phyloP scores from a whole-genome alignment of 306 rosid species.

The Acacia melanoxylon region DNA sequence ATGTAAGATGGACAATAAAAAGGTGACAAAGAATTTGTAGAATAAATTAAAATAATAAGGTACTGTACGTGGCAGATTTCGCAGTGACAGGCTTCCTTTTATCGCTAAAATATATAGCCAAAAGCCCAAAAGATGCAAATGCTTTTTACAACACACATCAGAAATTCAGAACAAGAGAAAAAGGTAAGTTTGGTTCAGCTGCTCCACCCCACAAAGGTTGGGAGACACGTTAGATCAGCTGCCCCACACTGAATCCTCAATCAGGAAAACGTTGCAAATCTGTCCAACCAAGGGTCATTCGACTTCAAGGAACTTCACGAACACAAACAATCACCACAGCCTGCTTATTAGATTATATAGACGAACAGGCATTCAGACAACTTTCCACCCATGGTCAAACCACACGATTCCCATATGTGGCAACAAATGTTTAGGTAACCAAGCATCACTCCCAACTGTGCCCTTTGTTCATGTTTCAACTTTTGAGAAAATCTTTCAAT shows the following conservation, averaged over 20 bases:
- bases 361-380: slow-evolving; percentile 23
- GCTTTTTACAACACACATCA: slow-evolving; percentile 10
- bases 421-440: slow-evolving; percentile 32
- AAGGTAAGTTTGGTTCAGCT: slow-evolving; percentile 5
- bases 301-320: slow-evolving; percentile 29
- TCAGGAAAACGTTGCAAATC: slow-evolving; percentile 14
- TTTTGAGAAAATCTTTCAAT: slow-evolving; percentile 67
- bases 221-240: slow-evolving; percentile 24
- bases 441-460: slow-evolving; percentile 26
- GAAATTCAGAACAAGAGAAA: not conserved
- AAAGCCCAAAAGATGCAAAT: slow-evolving; percentile 20
- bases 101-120: slow-evolving; percentile 4
- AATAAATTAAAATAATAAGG: not conserved
- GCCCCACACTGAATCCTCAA: slow-evolving; percentile 16
- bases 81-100: not conserved
- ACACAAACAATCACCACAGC: slow-evolving; percentile 29
- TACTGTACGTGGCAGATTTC: not conserved
- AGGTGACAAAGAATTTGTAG: not conserved
- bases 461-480: slow-evolving; percentile 41
- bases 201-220: slow-evolving; percentile 13
- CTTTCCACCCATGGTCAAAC: slow-evolving; percentile 27
- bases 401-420: slow-evolving; percentile 29
- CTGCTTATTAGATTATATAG: slow-evolving; percentile 22
- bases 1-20: not conserved
- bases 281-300: slow-evolving; percentile 6